Base-by-base conservation (phyloP, 1,284 basidiomycete genomes). In the Cryptococcus neoformans region DNA sequence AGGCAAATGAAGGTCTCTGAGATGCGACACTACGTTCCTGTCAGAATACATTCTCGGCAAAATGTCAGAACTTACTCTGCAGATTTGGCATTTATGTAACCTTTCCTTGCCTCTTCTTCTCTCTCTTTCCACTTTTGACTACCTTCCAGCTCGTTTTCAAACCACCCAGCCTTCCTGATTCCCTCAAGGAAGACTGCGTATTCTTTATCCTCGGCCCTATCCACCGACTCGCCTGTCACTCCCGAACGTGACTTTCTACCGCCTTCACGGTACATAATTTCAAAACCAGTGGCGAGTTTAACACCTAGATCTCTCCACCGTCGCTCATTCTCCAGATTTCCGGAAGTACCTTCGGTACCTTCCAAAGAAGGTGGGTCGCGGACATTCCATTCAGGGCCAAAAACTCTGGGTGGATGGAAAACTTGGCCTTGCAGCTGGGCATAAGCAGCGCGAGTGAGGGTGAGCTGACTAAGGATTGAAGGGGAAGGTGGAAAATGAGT, bases 231-330 rank as follows among this genome's bases (percentile, higher is more conserved):
- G 72, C 82, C 58, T 66, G 87, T 87, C 14, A 83, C 83, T 3
- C 69, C 70, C 5, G 58, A 57, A 4, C 65, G 58, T 73, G 73
- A 60, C 80, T 81, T 64, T 78, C 78, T 89, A 85, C 68, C 84
- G 84, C 74, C 92, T 88, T 77, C 92, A 84, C 64, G 55, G 74
- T 89, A 96, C 53, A 94, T 82, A 83, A 96, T 96, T 78, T 97
- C 93, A 64, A 96, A 96, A 0, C 93, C 93, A 62, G 90, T 91
- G 4, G 91, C 86, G 53, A 95, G 85, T 80, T 95, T 96, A 85
- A 95, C 89, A 9, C 93, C 93, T 45, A 90, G 74, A 74, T 92
- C 89, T 62, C 84, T 82, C 85, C 89, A 86, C 63, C 85, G 81
- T 83, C 85, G 84, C 64, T 90, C 79, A 17, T 58, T 63, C 44